A percentile compares a stretch with the other conserved stretches of the same genome.
phyloP scores from a whole-genome alignment of 139 green algal species.

The Limnomonas spitsbergensis region DNA sequence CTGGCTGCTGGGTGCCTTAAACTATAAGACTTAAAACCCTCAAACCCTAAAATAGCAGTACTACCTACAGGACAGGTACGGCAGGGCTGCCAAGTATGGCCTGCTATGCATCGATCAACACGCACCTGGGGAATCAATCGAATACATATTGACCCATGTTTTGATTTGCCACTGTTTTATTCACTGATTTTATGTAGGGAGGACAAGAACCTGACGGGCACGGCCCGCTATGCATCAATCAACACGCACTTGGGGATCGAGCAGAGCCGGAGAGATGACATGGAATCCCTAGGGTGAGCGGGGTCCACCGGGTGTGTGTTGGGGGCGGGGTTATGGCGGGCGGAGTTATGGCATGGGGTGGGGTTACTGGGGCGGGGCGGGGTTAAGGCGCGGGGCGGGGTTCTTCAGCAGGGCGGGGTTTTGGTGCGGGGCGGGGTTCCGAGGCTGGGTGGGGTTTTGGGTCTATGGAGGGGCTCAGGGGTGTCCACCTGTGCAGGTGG shows the following conservation, averaged over 20 bases:
- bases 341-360: neutral
- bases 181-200: slow-evolving; percentile 92
- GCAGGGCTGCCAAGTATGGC: slow-evolving; percentile 93
- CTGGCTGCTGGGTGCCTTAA: neutral
- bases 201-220: slow-evolving; percentile 97
- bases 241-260: slow-evolving; percentile 99
- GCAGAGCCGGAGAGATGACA: slow-evolving; percentile 91
- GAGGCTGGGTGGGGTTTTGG: too few species aligned
- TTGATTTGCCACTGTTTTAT: slow-evolving; percentile 51
- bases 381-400: too few species aligned
- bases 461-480: too few species aligned
- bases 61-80: neutral
- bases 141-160: neutral
- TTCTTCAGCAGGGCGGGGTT: neutral
- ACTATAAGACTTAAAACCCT: neutral
- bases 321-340: too few species aligned
- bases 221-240: slow-evolving; percentile 95
- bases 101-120: slow-evolving; percentile 98
- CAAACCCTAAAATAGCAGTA: neutral
- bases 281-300: slow-evolving; percentile 90
- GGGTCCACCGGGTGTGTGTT: slow-evolving; percentile 25
- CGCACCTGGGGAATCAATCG: slow-evolving; percentile 97
- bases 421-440: neutral
- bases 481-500: too few species aligned
- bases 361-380: too few species aligned